Evolutionary conservation across 805 yeast species (phyloP), one percentile per base, ranked within the genome.

Genomic region (Starmerella riodocensis): DNA sequence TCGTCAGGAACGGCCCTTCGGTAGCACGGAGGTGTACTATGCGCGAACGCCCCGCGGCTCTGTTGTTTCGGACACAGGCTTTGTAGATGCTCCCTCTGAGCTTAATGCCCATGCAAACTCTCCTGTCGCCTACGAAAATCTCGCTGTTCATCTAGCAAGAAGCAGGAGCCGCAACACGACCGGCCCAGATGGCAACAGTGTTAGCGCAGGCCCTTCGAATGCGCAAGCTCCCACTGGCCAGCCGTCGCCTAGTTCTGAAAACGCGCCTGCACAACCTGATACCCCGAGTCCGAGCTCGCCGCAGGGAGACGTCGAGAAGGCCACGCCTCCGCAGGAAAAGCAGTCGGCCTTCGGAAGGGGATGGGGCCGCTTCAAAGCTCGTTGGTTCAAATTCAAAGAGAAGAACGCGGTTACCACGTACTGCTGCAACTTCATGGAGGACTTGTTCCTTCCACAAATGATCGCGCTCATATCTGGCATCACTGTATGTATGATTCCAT

Each of bases 401-500:
- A 37, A 38, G 39, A 46, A 45, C 32, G 11, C 13, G 12, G 42
- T 35, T 4, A 37, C 43, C 8, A 34, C 17, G 27, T 49, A 39
- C 24, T 14, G 46, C 3, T 40, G 70, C 37, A 79, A 77, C 55
- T 72, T 77, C 41, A 2, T 44, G 2, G 53, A 47, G 26, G 53
- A 52, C 31, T 17, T 52, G n/a, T 32, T 39, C 17, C 67, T 85
- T 24, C 93, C 94, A 0, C 80, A 76, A 12, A 78, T 94, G 0
- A 46, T 80, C 4, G 65, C 85, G 0, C 67, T 84, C n/a, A 62
- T 86, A 6, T 36, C 76, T 0, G 68, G 88, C 1, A 61, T 86
- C 20, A 62, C 69, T 1, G 64, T 83, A 19, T 71, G 88, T 4
- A 76, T 88, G 80, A 67, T 88, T n/a, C 94, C 95, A 1, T 88